Percentiles rank a stretch among this genome's conserved stretches.
phyloP scores from a whole-genome alignment of 768 basidiomycete species.

The Tricholoma bakamatsutake region DNA sequence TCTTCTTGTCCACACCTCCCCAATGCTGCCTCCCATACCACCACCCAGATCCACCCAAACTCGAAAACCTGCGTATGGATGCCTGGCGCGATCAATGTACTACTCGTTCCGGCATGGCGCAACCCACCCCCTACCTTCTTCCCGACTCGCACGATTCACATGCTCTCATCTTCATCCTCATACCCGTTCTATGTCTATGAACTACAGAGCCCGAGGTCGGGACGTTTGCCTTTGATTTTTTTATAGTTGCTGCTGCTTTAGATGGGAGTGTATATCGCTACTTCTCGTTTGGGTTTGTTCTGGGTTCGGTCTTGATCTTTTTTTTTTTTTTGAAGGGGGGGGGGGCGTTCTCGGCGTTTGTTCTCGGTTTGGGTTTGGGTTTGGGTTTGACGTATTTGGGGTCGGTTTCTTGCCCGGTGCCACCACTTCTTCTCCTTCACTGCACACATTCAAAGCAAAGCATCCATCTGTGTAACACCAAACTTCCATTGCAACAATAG shows the following conservation, averaged over 20 bases:
- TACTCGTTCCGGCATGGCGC: background rate
- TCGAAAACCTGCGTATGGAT: background rate
- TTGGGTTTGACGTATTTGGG: background rate
- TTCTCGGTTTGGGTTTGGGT: background rate
- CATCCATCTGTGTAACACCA: conserved; percentile 1
- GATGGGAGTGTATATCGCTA: background rate
- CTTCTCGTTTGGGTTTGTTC: background rate
- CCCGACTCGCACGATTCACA: background rate
- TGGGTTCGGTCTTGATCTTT: background rate
- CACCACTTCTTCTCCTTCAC: background rate
- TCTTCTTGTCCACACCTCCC: background rate
- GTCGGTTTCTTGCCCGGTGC: background rate
- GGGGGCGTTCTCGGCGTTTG: background rate
- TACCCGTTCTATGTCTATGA: conserved; percentile 2
- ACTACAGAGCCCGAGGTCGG: conserved; percentile 10
- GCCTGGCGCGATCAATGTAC: background rate
- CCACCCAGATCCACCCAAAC: background rate
- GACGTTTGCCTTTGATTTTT: conserved; percentile 2
- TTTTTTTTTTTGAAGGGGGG: no score
- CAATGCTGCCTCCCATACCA: background rate
- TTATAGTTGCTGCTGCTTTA: background rate
- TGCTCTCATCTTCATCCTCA: background rate
- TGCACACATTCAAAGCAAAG: conserved; percentile 1
- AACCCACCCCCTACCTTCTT: background rate
- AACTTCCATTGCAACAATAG: background rate